Evolutionary conservation across 2,329 filamentous ascomycete species (phyloP).

Genomic region (Aphanocladium album): DNA sequence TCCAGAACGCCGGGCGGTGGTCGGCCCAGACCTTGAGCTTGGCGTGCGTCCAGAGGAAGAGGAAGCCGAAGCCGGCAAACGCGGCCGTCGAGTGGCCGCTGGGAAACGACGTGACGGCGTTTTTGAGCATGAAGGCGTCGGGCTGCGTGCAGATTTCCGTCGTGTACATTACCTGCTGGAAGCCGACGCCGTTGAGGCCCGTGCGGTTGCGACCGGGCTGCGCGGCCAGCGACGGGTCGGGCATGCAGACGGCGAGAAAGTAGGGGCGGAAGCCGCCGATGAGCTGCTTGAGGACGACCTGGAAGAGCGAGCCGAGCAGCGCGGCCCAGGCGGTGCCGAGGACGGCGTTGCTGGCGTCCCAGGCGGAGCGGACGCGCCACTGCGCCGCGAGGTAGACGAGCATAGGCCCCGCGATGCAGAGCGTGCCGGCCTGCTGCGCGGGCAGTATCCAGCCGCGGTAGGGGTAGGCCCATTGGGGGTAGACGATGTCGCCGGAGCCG

Average conservation of each 20-base stretch:
- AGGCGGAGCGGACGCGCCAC: slow-evolving; percentile 51
- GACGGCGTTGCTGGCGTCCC: slow-evolving; percentile 58
- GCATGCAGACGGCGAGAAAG: slow-evolving; percentile 61
- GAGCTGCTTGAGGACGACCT: slow-evolving; percentile 62
- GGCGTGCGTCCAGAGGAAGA: slow-evolving; percentile 65
- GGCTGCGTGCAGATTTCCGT: slow-evolving; percentile 55
- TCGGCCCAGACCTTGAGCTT: slow-evolving; percentile 67
- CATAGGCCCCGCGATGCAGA: slow-evolving; percentile 54
- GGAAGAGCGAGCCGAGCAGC: slow-evolving; percentile 56
- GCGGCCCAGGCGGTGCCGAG: slow-evolving; percentile 57
- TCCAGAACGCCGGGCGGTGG: slow-evolving; percentile 64
- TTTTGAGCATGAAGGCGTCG: slow-evolving; percentile 50
- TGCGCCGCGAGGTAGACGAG: slow-evolving; percentile 52
- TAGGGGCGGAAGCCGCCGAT: slow-evolving; percentile 60
- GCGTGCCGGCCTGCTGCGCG: slow-evolving; percentile 51
- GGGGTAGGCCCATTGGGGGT: slow-evolving; percentile 61
- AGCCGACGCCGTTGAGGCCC: slow-evolving; percentile 44
- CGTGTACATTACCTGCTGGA: slow-evolving; percentile 58
- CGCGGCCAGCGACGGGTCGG: slow-evolving; percentile 40
- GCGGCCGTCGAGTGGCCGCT: slow-evolving; percentile 63
- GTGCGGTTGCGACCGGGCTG: slow-evolving; percentile 31
- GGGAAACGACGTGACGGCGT: slow-evolving; percentile 60
- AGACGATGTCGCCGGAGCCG: slow-evolving; percentile 55
- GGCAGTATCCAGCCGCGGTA: slow-evolving; percentile 58
- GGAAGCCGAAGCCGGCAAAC: slow-evolving; percentile 58